A percentile compares a stretch with the other conserved stretches of the same genome.
Evolutionary conservation across 106 monocot genomes (phyloP).

Genomic region (Phalaenopsis aphrodite): DNA sequence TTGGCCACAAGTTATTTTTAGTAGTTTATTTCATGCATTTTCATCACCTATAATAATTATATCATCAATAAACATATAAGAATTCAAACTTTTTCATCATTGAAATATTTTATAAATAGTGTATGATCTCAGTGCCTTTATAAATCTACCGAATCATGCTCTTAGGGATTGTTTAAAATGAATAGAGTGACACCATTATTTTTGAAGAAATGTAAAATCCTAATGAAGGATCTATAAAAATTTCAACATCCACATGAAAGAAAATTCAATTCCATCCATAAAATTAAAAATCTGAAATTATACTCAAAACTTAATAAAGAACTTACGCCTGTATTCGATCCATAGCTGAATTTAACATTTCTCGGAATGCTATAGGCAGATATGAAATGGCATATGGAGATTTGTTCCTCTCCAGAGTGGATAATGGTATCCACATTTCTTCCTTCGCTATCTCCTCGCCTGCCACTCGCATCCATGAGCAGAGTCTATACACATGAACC

Average conservation of each 20-base stretch:
- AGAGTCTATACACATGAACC: conserved; percentile 79
- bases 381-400: conserved; percentile 88
- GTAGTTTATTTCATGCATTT: no score
- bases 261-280: neutral
- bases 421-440: conserved; percentile 88
- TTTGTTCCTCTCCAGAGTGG: conserved; percentile 84
- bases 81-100: no score
- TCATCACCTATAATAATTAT: no score
- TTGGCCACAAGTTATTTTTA: no score
- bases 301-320: conserved; percentile 5
- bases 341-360: conserved; percentile 68
- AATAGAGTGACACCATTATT: no score
- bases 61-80: no score
- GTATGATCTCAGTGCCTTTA: no score
- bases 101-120: no score
- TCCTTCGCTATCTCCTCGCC: conserved; percentile 73
- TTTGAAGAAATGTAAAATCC: no score
- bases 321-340: conserved; percentile 89
- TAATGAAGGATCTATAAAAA: no score
- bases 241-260: neutral
- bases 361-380: conserved; percentile 70
- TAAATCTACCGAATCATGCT: no score
- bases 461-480: conserved; percentile 86
- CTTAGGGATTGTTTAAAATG: no score
- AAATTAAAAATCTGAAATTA: neutral